Conservation (phyloP, 1,284 basidiomycete genomes). For the Apiotrichum mycotoxinovorans region DNA sequence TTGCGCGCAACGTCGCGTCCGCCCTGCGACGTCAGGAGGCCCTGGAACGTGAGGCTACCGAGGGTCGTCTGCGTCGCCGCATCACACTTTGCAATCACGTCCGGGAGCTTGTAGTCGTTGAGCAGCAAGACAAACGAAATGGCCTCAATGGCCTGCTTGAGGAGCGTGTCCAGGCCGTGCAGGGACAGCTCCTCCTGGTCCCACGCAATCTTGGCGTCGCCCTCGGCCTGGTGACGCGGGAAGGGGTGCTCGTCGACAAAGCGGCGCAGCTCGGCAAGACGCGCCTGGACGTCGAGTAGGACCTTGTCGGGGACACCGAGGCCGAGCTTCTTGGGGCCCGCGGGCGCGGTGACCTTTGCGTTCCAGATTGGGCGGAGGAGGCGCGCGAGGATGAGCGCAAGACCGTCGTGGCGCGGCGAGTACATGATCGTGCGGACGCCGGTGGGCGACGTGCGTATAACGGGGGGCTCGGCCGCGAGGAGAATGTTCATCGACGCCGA, state of each 20-base stretch:
- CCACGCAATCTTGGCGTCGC: conserved; percentile 45
- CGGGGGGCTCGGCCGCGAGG: conserved; percentile 29
- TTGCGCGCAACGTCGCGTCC: conserved; percentile 79
- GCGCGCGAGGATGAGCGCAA: conserved; percentile 81
- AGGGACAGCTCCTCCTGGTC: conserved; percentile 45
- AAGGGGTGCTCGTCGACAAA: conserved; percentile 57
- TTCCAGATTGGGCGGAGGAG: conserved; percentile 85
- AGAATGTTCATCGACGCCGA: conserved; percentile 33
- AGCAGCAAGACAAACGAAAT: conserved; percentile 89
- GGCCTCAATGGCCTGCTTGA: conserved; percentile 81
- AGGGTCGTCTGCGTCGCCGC: conserved; percentile 64
- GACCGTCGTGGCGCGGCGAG: conserved; percentile 83
- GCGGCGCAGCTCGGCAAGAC: conserved; percentile 69
- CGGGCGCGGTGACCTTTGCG: conserved; percentile 59
- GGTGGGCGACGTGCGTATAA: conserved; percentile 24
- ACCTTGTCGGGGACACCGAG: conserved; percentile 57
- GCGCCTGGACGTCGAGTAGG: conserved; percentile 69
- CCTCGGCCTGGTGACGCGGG: conserved; percentile 41
- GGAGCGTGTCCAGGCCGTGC: conserved; percentile 54
- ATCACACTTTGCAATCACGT: conserved; percentile 58
- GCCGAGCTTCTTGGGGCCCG: conserved; percentile 22
- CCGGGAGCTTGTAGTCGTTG: conserved; percentile 84
- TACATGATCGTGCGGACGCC: conserved; percentile 57
- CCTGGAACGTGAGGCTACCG: conserved; percentile 70
- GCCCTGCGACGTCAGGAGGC: conserved; percentile 73